Conservation (phyloP, 495 filamentous ascomycete genomes). For the Tuber calosporum region DNA sequence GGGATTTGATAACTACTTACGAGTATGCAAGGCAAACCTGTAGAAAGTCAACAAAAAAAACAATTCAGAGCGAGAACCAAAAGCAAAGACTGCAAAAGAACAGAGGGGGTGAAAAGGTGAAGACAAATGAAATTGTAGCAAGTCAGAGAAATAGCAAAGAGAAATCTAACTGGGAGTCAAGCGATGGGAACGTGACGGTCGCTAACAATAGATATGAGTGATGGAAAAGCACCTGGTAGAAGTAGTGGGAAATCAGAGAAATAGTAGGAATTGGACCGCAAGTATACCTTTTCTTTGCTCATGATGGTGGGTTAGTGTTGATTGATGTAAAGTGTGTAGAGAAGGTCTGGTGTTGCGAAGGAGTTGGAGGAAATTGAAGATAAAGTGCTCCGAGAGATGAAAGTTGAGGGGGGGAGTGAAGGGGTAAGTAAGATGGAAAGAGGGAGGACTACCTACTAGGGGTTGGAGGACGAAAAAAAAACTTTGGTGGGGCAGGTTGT, state of each 20-base stretch:
- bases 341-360: neutral
- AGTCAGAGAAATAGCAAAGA: neutral
- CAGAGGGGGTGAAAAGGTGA: neutral
- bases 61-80: neutral
- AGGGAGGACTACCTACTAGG: neutral
- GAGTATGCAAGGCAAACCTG: conserved; percentile 48
- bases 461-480: neutral
- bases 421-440: neutral
- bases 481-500: neutral
- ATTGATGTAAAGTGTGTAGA: neutral
- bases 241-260: neutral
- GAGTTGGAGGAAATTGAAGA: neutral
- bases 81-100: neutral
- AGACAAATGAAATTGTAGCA: neutral
- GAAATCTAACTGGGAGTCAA: neutral
- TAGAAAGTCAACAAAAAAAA: conserved; percentile 3
- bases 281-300: conserved; percentile 45
- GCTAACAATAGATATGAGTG: neutral
- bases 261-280: neutral
- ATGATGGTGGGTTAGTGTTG: conserved; percentile 35
- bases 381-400: neutral
- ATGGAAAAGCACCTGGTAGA: neutral
- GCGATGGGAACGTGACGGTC: neutral
- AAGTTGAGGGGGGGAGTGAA: neutral
- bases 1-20: conserved; percentile 21